A percentile compares a stretch with the other conserved stretches of the same genome.
phyloP scores from a whole-genome alignment of 2,329 filamentous ascomycete species.

The Trichoderma endophyticum region DNA sequence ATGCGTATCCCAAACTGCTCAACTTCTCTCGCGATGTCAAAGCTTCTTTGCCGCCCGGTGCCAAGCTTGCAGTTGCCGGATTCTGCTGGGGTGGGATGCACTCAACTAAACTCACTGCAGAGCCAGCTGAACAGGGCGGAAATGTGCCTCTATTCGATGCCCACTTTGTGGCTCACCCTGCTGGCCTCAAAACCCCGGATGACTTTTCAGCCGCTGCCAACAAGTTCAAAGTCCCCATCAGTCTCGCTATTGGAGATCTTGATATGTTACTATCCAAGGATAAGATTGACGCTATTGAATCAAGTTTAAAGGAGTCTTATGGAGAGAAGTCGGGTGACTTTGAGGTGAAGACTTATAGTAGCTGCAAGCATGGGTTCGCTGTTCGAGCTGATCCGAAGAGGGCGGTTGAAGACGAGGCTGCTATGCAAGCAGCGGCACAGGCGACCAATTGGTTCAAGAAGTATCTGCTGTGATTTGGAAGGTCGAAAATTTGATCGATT shows the following conservation, averaged over 20 bases:
- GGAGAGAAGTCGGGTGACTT: not conserved
- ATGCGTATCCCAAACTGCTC: not conserved
- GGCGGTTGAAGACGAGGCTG: not conserved
- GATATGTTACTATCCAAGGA: not conserved
- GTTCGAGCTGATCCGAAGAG: not conserved
- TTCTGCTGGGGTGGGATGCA: slow-evolving; percentile 6
- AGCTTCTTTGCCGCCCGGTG: not conserved
- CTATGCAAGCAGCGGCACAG: not conserved
- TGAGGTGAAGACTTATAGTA: not conserved
- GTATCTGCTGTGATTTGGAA: not conserved
- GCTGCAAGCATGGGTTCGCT: not conserved
- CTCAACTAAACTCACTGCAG: not conserved
- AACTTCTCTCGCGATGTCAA: not conserved
- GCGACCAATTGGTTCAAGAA: not conserved
- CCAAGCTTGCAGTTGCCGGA: not conserved
- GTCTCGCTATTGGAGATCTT: not conserved
- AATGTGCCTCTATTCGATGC: not conserved
- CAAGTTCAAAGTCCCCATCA: not conserved
- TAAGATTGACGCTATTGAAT: not conserved
- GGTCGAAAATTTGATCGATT: slow-evolving; percentile 32
- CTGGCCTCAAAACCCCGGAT: not conserved
- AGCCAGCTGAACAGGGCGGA: not conserved
- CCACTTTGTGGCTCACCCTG: not conserved
- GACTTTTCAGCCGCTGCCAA: not conserved
- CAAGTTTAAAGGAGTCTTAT: not conserved